A percentile compares a stretch with the other conserved stretches of the same genome.
Conservation (phyloP, 2,329 filamentous ascomycete species). For the Monosporascus cannonballus region DNA sequence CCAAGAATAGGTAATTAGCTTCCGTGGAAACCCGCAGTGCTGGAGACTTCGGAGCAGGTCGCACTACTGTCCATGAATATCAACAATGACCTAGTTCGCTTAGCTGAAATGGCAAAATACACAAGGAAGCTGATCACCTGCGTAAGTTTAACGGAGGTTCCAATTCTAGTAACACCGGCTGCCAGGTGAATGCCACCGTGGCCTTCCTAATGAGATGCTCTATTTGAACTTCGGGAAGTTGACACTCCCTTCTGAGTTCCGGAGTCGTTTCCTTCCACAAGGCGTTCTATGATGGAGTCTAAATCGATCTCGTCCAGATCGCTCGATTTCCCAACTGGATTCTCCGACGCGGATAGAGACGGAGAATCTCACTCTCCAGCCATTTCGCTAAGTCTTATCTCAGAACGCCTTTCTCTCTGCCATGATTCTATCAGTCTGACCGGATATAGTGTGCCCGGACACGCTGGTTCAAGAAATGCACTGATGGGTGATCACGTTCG, state of each 20-base stretch:
- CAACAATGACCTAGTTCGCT: constrained; percentile 77
- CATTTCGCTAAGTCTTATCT: too few relatives aligned
- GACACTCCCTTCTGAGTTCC: constrained; percentile 94
- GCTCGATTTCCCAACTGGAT: too few relatives aligned
- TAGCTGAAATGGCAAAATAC: constrained; percentile 2
- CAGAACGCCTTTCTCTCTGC: too few relatives aligned
- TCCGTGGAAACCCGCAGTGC: constrained; percentile 94
- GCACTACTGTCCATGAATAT: constrained; percentile 99
- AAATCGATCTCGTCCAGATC: constrained; percentile 86
- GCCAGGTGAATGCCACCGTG: constrained; percentile 97
- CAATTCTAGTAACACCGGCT: constrained; percentile 94
- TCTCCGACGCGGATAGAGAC: too few relatives aligned
- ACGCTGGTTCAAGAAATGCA: too few relatives aligned
- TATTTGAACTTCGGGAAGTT: constrained; percentile 93
- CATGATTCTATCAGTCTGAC: too few relatives aligned
- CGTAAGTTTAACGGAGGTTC: constrained; percentile 98
- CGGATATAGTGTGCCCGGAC: too few relatives aligned
- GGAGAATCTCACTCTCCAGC: too few relatives aligned
- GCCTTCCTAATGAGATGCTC: constrained; percentile 97
- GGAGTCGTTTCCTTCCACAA: constrained; percentile 95
- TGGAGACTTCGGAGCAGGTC: constrained; percentile 95
- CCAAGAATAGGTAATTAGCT: constrained; percentile 98
- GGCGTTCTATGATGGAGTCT: constrained; percentile 97
- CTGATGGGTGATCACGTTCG: too few relatives aligned
- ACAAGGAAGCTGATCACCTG: constrained; percentile 1